Evolutionary conservation across 2,329 filamentous ascomycete species (phyloP), one percentile per base, ranked within the genome.

Genomic region (Aspergillus sp.): DNA sequence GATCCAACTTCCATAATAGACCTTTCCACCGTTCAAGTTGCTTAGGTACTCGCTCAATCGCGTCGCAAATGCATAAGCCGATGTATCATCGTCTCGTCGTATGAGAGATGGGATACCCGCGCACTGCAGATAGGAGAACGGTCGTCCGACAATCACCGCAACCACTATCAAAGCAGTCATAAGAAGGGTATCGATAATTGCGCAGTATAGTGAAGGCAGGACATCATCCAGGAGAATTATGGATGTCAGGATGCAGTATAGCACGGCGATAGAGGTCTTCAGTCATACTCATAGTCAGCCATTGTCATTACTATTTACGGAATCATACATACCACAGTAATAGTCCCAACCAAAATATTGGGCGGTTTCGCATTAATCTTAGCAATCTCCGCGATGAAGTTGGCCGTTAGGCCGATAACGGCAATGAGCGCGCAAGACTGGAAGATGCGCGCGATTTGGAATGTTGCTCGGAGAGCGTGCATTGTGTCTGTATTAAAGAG

Each of bases 311-410:
- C 9, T 20, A n/a, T 35, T 30, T 23, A 25, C 13, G 43, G 41
- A 15, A 23, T 46, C 12, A 32, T 9, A 80, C 87, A 62, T 79
- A 95, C 90, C 56, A 95, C 81, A 51, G 81, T 81, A 53, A 95
- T 77, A 3, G 88, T 89, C 25, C 83, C 88, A 25, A 95, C 80
- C 19, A 96, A 75, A 42, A 90, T 82, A 45, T 80, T 74, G 0
- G 89, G 87, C 0, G 86, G 82, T 25, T 79, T 75, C 47, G 84
- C 79, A 53, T 83, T 78, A 19, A 76, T 79, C 39, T 75, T 72
- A 41, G 88, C 81, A 64, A 94, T 89, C 58, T 87, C 78, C 20
- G 83, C 77, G 60, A 95, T 84, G 69, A 95, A 94, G 68, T 90
- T 89, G 60, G 85, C 81, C 0, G 83, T 83, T 66, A 95, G 81